Evolutionary conservation across 1,284 basidiomycete species (phyloP).

Genomic region (Ganoderma resinaceum): DNA sequence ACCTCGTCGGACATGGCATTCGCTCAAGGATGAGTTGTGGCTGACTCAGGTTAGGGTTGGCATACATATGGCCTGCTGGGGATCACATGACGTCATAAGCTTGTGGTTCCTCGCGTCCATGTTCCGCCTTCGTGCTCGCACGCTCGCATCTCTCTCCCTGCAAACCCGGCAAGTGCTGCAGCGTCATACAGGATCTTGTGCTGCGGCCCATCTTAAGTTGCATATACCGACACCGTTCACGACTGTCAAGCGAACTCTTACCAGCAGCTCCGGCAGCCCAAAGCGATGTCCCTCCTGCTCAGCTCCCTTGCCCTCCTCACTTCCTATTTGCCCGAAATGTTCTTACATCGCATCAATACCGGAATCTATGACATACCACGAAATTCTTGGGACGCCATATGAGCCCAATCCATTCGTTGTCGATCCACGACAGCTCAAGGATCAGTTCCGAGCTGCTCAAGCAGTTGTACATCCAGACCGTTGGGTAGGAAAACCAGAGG

Average conservation of each 20-base stretch:
- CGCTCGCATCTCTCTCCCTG: conserved; percentile 13
- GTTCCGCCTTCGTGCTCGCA: conserved; percentile 33
- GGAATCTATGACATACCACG: conserved; percentile 58
- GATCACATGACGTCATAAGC: conserved; percentile 38
- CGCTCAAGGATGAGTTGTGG: conserved; percentile 14
- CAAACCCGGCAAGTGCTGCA: conserved; percentile 10
- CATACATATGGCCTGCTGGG: conserved; percentile 3
- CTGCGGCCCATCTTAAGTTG: neutral
- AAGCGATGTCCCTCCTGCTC: conserved; percentile 65
- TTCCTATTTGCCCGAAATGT: conserved; percentile 77
- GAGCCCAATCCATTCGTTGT: conserved; percentile 72
- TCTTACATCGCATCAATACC: conserved; percentile 66
- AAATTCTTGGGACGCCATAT: conserved; percentile 65
- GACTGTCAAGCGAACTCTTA: conserved; percentile 2
- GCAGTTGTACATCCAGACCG: conserved; percentile 83
- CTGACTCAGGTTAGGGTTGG: conserved; percentile 30
- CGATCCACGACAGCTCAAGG: conserved; percentile 60
- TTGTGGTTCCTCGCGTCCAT: conserved; percentile 29
- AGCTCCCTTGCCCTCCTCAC: conserved; percentile 57
- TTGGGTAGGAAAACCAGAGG: conserved; percentile 62
- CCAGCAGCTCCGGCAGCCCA: neutral
- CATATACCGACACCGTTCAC: neutral
- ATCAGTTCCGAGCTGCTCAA: conserved; percentile 71
- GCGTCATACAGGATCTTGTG: neutral
- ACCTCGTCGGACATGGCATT: conserved; percentile 27